Evolutionary conservation across 2,329 filamentous ascomycete genomes (phyloP).

Genomic region (Nannizzia gypsea): DNA sequence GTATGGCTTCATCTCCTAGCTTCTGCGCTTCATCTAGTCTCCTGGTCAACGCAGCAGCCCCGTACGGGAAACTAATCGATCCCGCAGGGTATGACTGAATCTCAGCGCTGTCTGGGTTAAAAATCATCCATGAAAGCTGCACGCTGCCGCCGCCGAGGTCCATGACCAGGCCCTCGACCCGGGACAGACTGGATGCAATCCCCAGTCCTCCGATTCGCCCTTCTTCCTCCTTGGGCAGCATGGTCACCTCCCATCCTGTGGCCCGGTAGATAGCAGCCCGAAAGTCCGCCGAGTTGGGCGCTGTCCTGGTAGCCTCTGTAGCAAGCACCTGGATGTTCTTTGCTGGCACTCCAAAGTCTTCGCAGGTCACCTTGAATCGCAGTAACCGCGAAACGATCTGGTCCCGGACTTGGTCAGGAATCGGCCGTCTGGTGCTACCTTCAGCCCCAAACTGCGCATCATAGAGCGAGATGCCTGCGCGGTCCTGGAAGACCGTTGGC

Average conservation of each 20-base stretch:
- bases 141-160: conserved; percentile 70
- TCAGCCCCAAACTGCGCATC: conserved; percentile 53
- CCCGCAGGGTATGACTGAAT: conserved; percentile 43
- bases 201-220: conserved; percentile 74
- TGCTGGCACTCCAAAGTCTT: conserved; percentile 53
- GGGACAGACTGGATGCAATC: conserved; percentile 59
- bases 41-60: conserved; percentile 53
- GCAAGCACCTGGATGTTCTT: conserved; percentile 63
- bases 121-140: conserved; percentile 56
- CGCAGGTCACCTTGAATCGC: conserved; percentile 60
- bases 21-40: conserved; percentile 38
- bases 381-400: conserved; percentile 55
- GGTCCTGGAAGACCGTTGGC: conserved; percentile 64
- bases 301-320: conserved; percentile 78
- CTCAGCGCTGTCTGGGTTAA: conserved; percentile 31
- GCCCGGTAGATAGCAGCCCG: conserved; percentile 49
- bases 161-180: conserved; percentile 68
- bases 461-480: conserved; percentile 73
- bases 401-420: conserved; percentile 48
- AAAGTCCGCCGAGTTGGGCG: conserved; percentile 60
- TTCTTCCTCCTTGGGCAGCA: conserved; percentile 70
- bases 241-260: conserved; percentile 56
- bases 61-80: conserved; percentile 57
- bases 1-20: conserved; percentile 36
- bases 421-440: conserved; percentile 37